Evolutionary conservation across 495 filamentous ascomycete genomes (phyloP).

Genomic region (Xylaria nigripes): DNA sequence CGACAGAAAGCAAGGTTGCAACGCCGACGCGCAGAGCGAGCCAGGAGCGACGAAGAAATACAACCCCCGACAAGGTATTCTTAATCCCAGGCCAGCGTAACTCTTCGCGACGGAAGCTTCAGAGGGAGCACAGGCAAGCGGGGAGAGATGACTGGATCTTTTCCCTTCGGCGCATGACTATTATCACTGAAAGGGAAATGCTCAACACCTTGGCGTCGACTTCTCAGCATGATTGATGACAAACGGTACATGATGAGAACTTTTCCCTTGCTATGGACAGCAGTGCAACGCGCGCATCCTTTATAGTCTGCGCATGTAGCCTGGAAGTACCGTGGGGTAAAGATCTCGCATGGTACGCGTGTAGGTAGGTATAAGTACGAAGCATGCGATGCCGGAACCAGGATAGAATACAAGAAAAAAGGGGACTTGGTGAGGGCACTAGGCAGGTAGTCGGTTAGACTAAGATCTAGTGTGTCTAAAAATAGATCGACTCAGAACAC

Average conservation of each 20-base stretch:
- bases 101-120: slow-evolving; percentile 4
- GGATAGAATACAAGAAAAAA: background rate
- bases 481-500: background rate
- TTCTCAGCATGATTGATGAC: background rate
- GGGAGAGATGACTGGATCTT: slow-evolving; percentile 14
- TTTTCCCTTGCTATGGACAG: background rate
- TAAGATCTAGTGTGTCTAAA: slow-evolving; percentile 1
- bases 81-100: background rate
- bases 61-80: background rate
- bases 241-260: slow-evolving; percentile 3
- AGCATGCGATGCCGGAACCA: background rate
- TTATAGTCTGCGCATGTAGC: slow-evolving; percentile 6
- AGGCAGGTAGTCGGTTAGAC: background rate
- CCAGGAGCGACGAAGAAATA: background rate
- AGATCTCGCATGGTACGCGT: slow-evolving; percentile 3
- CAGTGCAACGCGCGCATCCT: background rate
- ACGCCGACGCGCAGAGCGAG: background rate
- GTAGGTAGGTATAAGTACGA: background rate
- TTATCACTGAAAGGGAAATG: slow-evolving; percentile 26
- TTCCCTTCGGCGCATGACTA: slow-evolving; percentile 21
- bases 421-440: background rate
- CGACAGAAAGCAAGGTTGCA: background rate
- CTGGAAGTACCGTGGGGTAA: slow-evolving; percentile 8
- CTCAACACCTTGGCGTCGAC: slow-evolving; percentile 26
- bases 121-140: slow-evolving; percentile 4